phyloP scores from a whole-genome alignment of 2,329 filamentous ascomycete species.

The Fusarium sp. region DNA sequence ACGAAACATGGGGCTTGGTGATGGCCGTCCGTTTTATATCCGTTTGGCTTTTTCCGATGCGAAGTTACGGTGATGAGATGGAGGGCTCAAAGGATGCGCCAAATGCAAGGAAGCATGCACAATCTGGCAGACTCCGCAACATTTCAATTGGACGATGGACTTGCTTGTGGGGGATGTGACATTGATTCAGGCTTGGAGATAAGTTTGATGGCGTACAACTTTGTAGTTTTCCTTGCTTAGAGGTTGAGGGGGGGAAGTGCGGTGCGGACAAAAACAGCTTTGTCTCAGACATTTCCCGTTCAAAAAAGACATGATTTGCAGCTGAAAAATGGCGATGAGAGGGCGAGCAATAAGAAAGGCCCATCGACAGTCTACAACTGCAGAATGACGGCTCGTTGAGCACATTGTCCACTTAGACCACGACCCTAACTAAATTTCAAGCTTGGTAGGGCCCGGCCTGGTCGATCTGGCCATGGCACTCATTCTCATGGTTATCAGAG shows the following conservation, averaged over 20 bases:
- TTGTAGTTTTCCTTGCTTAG: not conserved
- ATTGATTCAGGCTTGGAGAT: not conserved
- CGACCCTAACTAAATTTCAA: not conserved
- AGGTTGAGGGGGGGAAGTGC: not conserved
- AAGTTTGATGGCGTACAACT: not conserved
- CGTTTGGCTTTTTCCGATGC: not conserved
- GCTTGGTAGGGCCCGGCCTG: not conserved
- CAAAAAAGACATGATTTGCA: not conserved
- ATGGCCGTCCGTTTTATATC: not conserved
- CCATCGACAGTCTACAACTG: not conserved
- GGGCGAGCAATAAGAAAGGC: not conserved
- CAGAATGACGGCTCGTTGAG: conserved; percentile 1
- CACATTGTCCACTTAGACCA: not conserved
- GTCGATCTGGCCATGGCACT: not conserved
- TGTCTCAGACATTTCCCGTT: not conserved
- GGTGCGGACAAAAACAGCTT: not conserved
- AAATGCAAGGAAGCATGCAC: conserved; percentile 10
- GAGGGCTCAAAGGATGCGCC: not conserved
- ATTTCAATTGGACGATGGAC: conserved; percentile 11
- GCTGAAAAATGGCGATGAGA: not conserved
- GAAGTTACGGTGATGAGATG: not conserved
- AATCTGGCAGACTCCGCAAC: not conserved
- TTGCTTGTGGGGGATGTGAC: not conserved
- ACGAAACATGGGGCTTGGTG: not conserved
- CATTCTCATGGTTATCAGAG: not conserved